Percentiles rank a stretch among this genome's conserved stretches.
phyloP scores from a whole-genome alignment of 805 yeast species.

The Wickerhamomyces kurtzmanii region DNA sequence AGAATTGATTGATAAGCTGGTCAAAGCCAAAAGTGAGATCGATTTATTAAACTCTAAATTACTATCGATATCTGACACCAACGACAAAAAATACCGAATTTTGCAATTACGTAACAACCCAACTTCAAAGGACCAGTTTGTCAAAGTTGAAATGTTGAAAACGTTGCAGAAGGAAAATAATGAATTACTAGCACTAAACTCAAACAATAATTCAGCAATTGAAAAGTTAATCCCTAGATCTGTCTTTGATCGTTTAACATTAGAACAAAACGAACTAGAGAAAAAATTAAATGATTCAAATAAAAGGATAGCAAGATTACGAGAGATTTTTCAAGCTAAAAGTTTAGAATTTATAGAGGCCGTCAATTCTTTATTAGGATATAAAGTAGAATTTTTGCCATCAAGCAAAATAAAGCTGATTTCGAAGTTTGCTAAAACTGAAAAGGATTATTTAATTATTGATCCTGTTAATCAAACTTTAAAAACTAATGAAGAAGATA shows the following conservation, averaged over 20 bases:
- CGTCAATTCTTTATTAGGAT: conserved; percentile 63
- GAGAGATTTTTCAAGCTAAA: conserved; percentile 50
- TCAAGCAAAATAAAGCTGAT: conserved; percentile 46
- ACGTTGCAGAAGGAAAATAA: conserved; percentile 48
- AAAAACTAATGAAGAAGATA: conserved; percentile 30
- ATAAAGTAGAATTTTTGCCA: conserved; percentile 55
- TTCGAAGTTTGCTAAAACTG: conserved; percentile 30
- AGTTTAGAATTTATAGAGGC: conserved; percentile 65
- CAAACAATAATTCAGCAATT: conserved; percentile 8
- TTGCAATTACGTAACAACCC: conserved; percentile 64
- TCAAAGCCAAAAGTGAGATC: conserved; percentile 25
- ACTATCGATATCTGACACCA: conserved; percentile 21
- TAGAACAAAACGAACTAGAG: conserved; percentile 41
- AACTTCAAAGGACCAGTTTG: conserved; percentile 46
- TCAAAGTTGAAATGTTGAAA: conserved; percentile 42
- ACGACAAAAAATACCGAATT: conserved; percentile 34
- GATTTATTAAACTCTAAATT: conserved; percentile 26
- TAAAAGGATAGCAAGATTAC: conserved; percentile 42
- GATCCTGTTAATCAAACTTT: conserved; percentile 47
- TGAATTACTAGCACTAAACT: conserved; percentile 30
- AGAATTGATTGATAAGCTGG: conserved; percentile 24
- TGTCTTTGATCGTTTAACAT: conserved; percentile 50
- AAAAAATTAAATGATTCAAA: conserved; percentile 34
- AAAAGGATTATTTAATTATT: conserved; percentile 38
- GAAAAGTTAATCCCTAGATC: conserved; percentile 42